phyloP scores from a whole-genome alignment of 2,329 filamentous ascomycete species.

The Neopestalotiopsis rosae region DNA sequence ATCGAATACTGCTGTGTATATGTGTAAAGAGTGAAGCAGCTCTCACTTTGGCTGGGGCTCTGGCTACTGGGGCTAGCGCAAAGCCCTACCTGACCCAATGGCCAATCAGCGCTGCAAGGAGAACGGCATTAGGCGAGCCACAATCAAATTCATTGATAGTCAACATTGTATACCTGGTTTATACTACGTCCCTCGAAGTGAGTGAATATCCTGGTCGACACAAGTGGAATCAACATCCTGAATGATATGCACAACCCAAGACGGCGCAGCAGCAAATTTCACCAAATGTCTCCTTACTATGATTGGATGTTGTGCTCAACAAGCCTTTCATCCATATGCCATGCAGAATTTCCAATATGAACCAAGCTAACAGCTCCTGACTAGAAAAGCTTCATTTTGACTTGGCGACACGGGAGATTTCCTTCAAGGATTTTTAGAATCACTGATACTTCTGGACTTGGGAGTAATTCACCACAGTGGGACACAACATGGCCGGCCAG shows the following conservation, averaged over 20 bases:
- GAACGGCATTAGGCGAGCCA: not conserved
- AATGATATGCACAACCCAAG: not conserved
- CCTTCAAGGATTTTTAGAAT: too few species aligned
- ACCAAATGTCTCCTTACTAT: too few species aligned
- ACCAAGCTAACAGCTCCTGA: too few species aligned
- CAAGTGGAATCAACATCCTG: conserved; percentile 58
- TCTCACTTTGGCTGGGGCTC: too few species aligned
- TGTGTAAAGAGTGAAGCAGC: too few species aligned
- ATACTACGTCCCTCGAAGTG: not conserved
- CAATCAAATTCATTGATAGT: not conserved
- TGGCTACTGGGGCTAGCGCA: not conserved
- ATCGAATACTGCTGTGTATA: too few species aligned
- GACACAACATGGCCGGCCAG: conserved; percentile 43
- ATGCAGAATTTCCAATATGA: too few species aligned
- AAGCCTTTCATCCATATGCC: too few species aligned
- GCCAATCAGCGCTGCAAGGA: not conserved
- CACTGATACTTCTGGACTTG: not conserved
- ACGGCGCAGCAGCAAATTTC: too few species aligned
- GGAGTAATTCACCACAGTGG: not conserved
- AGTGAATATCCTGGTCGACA: conserved; percentile 47
- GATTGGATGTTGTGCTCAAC: too few species aligned
- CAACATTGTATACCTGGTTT: not conserved
- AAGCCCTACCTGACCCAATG: not conserved
- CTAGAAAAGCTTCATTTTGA: too few species aligned
- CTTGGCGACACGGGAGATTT: too few species aligned